Conservation (phyloP, 257 asterid genomes). For the Dorcoceras hygrometricum region DNA sequence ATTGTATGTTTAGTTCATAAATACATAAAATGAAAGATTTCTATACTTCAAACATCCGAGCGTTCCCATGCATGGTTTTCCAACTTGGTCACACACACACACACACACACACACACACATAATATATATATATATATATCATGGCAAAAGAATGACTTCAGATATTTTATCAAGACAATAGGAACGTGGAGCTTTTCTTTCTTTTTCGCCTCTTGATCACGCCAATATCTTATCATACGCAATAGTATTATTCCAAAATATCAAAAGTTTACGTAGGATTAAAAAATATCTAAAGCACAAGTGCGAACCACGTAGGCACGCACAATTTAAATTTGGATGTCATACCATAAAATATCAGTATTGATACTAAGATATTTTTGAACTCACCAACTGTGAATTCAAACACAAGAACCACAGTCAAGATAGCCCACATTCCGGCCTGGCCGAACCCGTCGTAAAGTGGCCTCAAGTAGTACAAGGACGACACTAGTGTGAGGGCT, state of each 20-base stretch:
- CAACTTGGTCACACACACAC: background rate
- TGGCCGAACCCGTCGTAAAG: constrained; percentile 38
- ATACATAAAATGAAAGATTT: no score
- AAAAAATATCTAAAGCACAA: background rate
- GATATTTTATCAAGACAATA: no score
- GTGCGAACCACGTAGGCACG: background rate
- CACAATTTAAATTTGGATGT: background rate
- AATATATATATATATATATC: no score
- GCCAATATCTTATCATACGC: background rate
- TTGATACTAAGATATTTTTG: background rate
- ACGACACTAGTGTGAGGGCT: constrained; percentile 35
- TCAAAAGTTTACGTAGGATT: background rate
- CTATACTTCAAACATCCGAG: no score
- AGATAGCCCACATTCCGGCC: constrained; percentile 45
- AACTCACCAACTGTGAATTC: constrained; percentile 43
- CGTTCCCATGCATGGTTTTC: background rate
- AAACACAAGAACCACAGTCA: constrained; percentile 37
- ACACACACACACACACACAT: no score
- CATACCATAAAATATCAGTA: background rate
- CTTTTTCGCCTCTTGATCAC: background rate
- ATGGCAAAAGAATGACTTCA: background rate
- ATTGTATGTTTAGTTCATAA: no score
- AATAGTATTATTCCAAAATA: no score
- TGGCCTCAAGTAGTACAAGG: constrained; percentile 31
- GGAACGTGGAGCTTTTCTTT: background rate